These are phyloP conservation scores for Saccharomycopsis capsularis DNA, from an alignment of 805 yeast genomes.

Conservation along the genomic window DNA sequence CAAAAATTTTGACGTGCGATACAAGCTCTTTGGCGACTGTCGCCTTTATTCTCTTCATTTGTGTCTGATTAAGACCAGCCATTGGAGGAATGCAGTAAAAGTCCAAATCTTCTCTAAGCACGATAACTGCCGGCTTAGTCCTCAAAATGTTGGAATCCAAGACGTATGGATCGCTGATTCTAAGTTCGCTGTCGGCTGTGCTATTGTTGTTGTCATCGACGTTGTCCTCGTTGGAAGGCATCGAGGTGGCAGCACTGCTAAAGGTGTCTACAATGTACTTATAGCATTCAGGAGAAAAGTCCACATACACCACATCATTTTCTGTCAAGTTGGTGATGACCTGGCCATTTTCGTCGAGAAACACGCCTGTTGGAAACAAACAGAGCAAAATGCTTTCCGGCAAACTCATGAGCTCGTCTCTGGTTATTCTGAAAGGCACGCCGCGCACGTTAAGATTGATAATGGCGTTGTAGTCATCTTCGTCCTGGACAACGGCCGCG, in stretches of 20 bases:
- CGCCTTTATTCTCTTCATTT: constrained; percentile 61
- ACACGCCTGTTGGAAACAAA: constrained; percentile 85
- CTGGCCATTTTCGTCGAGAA: constrained; percentile 68
- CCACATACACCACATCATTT: constrained; percentile 71
- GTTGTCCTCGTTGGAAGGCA: constrained; percentile 33
- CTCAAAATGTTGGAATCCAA: constrained; percentile 61
- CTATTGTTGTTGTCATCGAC: constrained; percentile 13
- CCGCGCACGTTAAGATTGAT: constrained; percentile 79
- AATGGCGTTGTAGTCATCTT: constrained; percentile 53
- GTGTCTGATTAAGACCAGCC: constrained; percentile 45
- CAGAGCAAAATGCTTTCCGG: constrained; percentile 88
- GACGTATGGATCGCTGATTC: no score
- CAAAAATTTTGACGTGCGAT: constrained; percentile 55
- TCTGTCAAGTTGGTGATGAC: constrained; percentile 75
- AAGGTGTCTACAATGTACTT: constrained; percentile 73
- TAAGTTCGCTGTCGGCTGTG: constrained; percentile 23
- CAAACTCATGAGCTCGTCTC: constrained; percentile 83
- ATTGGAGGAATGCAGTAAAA: constrained; percentile 82
- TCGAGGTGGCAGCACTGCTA: constrained; percentile 58
- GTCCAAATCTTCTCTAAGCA: constrained; percentile 88
- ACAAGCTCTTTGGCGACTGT: constrained; percentile 66
- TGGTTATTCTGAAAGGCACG: constrained; percentile 59
- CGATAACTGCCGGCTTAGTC: constrained; percentile 84
- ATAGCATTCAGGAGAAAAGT: constrained; percentile 82
- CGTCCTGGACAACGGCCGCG: constrained; percentile 22